Percentiles rank a stretch among this genome's conserved stretches.
These are phyloP conservation scores for Tylopilus vinaceipallidus DNA, from an alignment of 768 basidiomycete genomes.

Conservation along the genomic window DNA sequence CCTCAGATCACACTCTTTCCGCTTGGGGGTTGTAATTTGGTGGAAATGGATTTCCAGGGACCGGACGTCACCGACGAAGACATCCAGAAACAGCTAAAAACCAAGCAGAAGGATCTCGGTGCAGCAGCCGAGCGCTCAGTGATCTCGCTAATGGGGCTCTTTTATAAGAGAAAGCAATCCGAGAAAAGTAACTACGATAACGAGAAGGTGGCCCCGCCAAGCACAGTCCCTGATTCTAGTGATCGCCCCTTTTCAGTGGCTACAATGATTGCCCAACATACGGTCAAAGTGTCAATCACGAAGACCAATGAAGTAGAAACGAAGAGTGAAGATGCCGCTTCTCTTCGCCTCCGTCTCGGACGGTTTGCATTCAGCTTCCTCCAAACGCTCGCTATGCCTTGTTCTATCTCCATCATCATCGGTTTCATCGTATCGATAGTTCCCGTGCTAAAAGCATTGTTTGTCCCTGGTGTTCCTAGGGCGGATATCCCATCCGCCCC, in stretches of 20 bases:
- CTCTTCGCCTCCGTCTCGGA: slow-evolving; percentile 9
- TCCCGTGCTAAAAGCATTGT: slow-evolving; percentile 58
- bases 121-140: slow-evolving; percentile 10
- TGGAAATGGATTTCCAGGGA: slow-evolving; percentile 65
- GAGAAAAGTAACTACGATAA: not conserved
- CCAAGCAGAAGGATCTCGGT: slow-evolving; percentile 31
- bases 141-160: not conserved
- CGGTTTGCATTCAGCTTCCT: slow-evolving; percentile 23
- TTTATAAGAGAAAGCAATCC: not conserved
- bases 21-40: slow-evolving; percentile 50
- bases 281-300: slow-evolving; percentile 24
- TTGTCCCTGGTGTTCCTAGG: slow-evolving; percentile 44
- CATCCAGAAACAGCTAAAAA: slow-evolving; percentile 43
- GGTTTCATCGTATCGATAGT: slow-evolving; percentile 57
- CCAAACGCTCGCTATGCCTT: slow-evolving; percentile 42
- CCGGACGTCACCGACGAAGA: slow-evolving; percentile 61
- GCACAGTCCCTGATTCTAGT: not conserved
- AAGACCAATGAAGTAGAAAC: slow-evolving; percentile 16
- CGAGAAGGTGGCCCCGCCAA: slow-evolving; percentile 8
- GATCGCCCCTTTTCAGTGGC: not conserved
- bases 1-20: slow-evolving; percentile 63
- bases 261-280: slow-evolving; percentile 5
- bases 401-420: slow-evolving; percentile 51
- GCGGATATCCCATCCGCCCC: slow-evolving; percentile 50
- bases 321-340: slow-evolving; percentile 12